These are phyloP conservation scores for Cyberlindnera veronae DNA, from an alignment of 805 yeast genomes.

Conservation along the genomic window DNA sequence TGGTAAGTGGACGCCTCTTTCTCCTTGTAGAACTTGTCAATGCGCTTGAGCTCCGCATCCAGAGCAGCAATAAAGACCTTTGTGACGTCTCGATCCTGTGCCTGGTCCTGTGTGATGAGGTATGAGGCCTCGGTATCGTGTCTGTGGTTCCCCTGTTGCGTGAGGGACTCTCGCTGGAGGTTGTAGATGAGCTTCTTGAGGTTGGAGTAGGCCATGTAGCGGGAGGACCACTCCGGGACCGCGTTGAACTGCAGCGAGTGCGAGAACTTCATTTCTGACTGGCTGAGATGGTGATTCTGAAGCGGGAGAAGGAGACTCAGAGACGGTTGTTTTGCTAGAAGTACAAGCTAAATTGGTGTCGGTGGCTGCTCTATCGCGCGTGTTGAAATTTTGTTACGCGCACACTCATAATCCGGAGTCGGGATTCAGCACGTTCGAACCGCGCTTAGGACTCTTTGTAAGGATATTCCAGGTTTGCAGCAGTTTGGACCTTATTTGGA, in stretches of 20 bases:
- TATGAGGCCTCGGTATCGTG: conserved; percentile 23
- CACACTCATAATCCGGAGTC: too few species aligned
- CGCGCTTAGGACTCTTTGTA: too few species aligned
- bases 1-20: conserved; percentile 59
- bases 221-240: conserved; percentile 96
- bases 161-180: conserved; percentile 61
- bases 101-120: conserved; percentile 32
- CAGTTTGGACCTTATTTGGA: too few species aligned
- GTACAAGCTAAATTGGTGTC: too few species aligned
- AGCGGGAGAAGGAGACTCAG: too few species aligned
- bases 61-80: conserved; percentile 65
- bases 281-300: too few species aligned
- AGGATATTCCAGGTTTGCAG: too few species aligned
- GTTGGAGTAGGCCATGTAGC: conserved; percentile 85
- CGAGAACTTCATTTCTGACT: conserved; percentile 77
- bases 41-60: conserved; percentile 71
- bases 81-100: conserved; percentile 43
- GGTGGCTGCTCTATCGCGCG: too few species aligned
- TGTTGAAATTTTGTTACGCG: too few species aligned
- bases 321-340: too few species aligned
- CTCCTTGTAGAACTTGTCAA: conserved; percentile 66
- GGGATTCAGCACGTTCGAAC: too few species aligned
- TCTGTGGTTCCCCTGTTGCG: conserved; percentile 14
- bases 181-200: conserved; percentile 81
- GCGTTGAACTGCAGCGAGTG: conserved; percentile 95